Conservation (phyloP, 1,284 basidiomycete genomes). For the Takashimella koratensis region DNA sequence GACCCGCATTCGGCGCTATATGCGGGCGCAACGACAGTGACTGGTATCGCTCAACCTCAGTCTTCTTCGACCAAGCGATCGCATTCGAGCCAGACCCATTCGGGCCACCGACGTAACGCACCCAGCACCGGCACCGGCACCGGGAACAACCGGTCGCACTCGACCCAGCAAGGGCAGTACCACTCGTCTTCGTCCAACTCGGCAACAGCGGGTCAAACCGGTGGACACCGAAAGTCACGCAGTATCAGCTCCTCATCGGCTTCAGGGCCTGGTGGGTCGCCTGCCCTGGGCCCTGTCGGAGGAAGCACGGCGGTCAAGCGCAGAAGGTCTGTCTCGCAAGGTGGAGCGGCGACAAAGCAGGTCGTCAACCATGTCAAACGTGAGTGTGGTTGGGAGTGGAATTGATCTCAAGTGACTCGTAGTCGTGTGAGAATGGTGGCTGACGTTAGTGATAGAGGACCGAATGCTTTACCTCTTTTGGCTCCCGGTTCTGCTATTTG, state of each 20-base stretch:
- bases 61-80: neutral
- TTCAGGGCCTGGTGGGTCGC: neutral
- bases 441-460: slow-evolving; percentile 78
- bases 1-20: too few species aligned
- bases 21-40: too few species aligned
- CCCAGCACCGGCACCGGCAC: neutral
- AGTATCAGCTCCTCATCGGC: neutral
- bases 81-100: neutral
- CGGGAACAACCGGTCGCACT: too few species aligned
- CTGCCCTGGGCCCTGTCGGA: too few species aligned
- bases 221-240: neutral
- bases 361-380: slow-evolving; percentile 50
- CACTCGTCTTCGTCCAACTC: neutral
- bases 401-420: neutral
- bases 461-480: slow-evolving; percentile 91
- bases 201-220: neutral
- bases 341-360: slow-evolving; percentile 7
- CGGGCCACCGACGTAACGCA: neutral
- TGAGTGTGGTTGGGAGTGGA: slow-evolving; percentile 48
- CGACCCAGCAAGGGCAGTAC: neutral
- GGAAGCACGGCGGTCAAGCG: neutral
- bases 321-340: neutral
- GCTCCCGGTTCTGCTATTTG: slow-evolving; percentile 71
- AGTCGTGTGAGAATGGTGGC: neutral
- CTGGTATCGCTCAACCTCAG: too few species aligned